Base-by-base conservation (phyloP, 176 grass and related monocot genomes). In the Avena insularis region DNA sequence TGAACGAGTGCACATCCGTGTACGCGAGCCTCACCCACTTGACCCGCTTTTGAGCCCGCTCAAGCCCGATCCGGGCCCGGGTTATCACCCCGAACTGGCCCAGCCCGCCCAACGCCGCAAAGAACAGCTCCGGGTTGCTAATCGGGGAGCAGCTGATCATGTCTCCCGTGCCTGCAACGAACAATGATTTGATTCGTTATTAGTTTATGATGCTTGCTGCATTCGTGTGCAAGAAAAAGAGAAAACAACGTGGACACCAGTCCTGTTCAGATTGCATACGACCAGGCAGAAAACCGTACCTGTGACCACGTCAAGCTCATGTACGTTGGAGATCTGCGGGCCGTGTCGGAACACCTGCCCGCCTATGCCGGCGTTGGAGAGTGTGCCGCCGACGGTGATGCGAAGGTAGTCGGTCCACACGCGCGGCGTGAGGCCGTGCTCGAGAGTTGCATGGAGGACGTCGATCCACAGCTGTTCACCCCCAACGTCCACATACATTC, bases 11-110 rank as follows among this genome's bases (percentile, higher is more conserved):
- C 1, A 87, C 70, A 4, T 94, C 76, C 0, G 80, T 60, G 86
- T 94, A 91, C 31, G 83, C 83, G 5, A 91, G 80, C 0, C 89
- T 84, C 7, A 89, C 69, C 89, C 92, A 94, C 12, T 71, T 80
- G 3, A 84, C 92, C 35, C 80, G 63, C 12, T 62, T 77, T 0
- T 81, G 86, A 3, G 92, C 89, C 0, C 55, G 71, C 2, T 87
- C 87, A 1, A 94, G 74, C 12, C 80, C 56, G 2, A 91, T 82
- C n/a, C 89, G 84, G 61, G 89, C 89, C 33, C 87, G 43, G 31
- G 84, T 91, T 45, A 91, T 94, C 33, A 94, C 79, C 59, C 89
- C 92, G 15, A 94, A 85, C 48, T 94, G 92, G 11, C 92, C 87
- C 27, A 94, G 55, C 15, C 89, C 92, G 7, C 92, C 92, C 19